Conservation (phyloP, 163 green algal species). For the Chlamydomonas reinhardtii region DNA sequence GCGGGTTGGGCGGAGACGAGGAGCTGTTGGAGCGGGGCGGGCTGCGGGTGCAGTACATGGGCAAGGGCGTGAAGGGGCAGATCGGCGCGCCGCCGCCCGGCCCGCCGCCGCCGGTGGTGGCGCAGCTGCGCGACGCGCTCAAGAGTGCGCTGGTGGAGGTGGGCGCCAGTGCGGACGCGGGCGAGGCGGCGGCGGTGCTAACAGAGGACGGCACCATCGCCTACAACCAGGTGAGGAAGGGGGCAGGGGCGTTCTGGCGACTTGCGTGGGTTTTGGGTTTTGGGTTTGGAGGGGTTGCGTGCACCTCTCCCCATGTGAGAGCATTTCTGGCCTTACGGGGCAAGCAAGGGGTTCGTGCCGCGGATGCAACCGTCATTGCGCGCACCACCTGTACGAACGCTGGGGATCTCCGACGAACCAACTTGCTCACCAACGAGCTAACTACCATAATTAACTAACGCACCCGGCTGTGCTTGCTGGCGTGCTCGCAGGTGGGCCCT, state of each 20-base stretch:
- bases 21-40: too few species aligned
- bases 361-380: too few species aligned
- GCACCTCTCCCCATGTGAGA: too few species aligned
- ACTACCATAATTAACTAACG: too few species aligned
- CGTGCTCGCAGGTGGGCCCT: conserved; percentile 20
- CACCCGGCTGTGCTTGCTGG: too few species aligned
- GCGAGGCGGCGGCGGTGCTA: not conserved
- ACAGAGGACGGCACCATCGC: conserved; percentile 4
- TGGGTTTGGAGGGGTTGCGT: not conserved
- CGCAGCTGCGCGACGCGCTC: conserved; percentile 16
- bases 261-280: not conserved
- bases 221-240: conserved; percentile 7
- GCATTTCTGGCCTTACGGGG: too few species aligned
- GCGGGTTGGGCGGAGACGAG: too few species aligned
- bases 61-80: conserved; percentile 28
- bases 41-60: not conserved
- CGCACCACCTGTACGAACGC: too few species aligned
- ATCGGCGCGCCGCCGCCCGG: not conserved
- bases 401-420: too few species aligned
- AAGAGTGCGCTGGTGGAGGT: conserved; percentile 22
- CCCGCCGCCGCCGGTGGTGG: not conserved
- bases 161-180: not conserved
- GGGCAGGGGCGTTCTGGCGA: not conserved
- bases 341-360: too few species aligned
- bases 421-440: too few species aligned